Percentiles rank a stretch among this genome's conserved stretches.
These are phyloP conservation scores for Kwoniella sp. DNA, from an alignment of 768 basidiomycete genomes.

Conservation along the genomic window DNA sequence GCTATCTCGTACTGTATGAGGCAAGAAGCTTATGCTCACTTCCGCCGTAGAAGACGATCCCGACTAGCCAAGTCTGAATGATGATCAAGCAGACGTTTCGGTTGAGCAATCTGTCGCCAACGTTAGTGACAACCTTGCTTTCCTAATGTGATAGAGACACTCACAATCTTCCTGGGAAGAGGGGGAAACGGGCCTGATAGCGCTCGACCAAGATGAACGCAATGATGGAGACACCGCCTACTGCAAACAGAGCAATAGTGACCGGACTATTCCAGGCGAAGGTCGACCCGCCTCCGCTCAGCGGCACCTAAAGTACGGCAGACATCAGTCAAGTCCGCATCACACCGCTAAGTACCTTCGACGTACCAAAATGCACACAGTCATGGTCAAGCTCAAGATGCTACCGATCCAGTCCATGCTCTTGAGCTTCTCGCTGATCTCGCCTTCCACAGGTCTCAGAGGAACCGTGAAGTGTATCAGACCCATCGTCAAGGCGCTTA, in stretches of 20 bases:
- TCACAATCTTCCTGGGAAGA: constrained; percentile 39
- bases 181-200: constrained; percentile 26
- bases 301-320: constrained; percentile 25
- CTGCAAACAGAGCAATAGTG: constrained; percentile 39
- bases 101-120: constrained; percentile 21
- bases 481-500: constrained; percentile 26
- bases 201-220: constrained; percentile 34
- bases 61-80: constrained; percentile 44
- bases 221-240: constrained; percentile 20
- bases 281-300: constrained; percentile 40
- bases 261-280: constrained; percentile 37
- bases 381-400: constrained; percentile 33
- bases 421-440: constrained; percentile 26
- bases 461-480: constrained; percentile 35
- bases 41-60: constrained; percentile 44
- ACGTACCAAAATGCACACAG: constrained; percentile 37
- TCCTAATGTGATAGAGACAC: background rate
- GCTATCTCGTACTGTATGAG: background rate
- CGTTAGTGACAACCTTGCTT: no score
- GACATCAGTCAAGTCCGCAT: no score
- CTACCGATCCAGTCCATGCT: constrained; percentile 47
- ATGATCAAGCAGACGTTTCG: constrained; percentile 36
- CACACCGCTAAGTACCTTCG: no score
- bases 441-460: constrained; percentile 29
- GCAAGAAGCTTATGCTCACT: constrained; percentile 12